Evolutionary conservation across 2,329 filamentous ascomycete genomes (phyloP).

Genomic region (Alternaria sp.): DNA sequence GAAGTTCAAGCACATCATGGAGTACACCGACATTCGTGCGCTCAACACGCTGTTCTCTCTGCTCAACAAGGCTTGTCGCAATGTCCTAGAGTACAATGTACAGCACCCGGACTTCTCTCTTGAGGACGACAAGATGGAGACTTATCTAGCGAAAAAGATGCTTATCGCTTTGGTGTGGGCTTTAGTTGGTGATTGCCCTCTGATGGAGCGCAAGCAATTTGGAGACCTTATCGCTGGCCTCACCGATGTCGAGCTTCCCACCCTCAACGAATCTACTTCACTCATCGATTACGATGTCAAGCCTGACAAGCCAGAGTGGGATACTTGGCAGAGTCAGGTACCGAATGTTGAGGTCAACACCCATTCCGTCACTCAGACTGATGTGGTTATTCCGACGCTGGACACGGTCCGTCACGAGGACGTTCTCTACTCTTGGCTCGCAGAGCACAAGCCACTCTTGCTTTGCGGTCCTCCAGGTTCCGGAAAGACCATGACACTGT

Average conservation of each 20-base stretch:
- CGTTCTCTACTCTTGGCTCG: conserved; percentile 99
- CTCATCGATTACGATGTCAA: conserved; percentile 96
- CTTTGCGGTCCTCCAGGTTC: conserved; percentile 97
- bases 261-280: conserved; percentile 78
- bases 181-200: conserved; percentile 91
- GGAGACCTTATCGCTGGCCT: conserved; percentile 84
- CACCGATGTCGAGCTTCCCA: conserved; percentile 85
- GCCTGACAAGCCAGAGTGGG: conserved; percentile 87
- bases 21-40: conserved; percentile 89
- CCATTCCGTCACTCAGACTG: conserved; percentile 96
- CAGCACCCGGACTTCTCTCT: conserved; percentile 95
- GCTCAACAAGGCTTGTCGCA: conserved; percentile 90
- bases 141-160: conserved; percentile 91
- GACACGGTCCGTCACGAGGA: conserved; percentile 98
- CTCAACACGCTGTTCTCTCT: conserved; percentile 94
- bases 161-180: conserved; percentile 94
- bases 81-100: conserved; percentile 93
- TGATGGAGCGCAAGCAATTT: conserved; percentile 85
- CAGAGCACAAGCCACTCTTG: conserved; percentile 95
- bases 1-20: conserved; percentile 94
- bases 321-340: conserved; percentile 92
- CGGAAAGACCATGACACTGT: conserved; percentile 99
- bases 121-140: conserved; percentile 87
- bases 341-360: conserved; percentile 97
- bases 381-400: conserved; percentile 96